A percentile compares a stretch with the other conserved stretches of the same genome.
Conservation (phyloP, 1,284 basidiomycete genomes). For the Leccinum fuscescens region DNA sequence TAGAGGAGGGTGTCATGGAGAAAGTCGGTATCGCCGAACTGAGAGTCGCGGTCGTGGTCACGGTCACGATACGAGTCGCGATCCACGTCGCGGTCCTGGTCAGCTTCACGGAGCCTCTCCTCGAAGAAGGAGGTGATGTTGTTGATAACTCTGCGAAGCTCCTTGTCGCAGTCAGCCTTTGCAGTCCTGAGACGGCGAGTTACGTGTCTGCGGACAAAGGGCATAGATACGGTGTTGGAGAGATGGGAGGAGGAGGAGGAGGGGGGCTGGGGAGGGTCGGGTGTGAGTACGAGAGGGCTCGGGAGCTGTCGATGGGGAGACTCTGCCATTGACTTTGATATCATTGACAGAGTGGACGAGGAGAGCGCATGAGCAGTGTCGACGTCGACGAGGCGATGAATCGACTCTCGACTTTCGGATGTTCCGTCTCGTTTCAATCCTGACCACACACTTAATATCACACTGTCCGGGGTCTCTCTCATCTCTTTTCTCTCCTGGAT, state of each 20-base stretch:
- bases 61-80: constrained; percentile 56
- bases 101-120: constrained; percentile 74
- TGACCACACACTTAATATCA: neutral
- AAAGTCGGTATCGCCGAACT: constrained; percentile 50
- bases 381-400: neutral
- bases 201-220: constrained; percentile 92
- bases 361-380: neutral
- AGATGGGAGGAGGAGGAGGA: constrained; percentile 29
- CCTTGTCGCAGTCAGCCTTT: constrained; percentile 95
- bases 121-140: constrained; percentile 95
- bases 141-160: constrained; percentile 88
- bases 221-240: constrained; percentile 80
- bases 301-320: constrained; percentile 64
- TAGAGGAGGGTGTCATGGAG: constrained; percentile 60
- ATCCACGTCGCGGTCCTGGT: constrained; percentile 62
- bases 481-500: neutral
- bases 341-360: constrained; percentile 13
- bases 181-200: constrained; percentile 90
- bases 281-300: constrained; percentile 73
- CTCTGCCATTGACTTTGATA: constrained; percentile 18
- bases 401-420: neutral
- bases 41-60: constrained; percentile 47
- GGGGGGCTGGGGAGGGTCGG: constrained; percentile 38
- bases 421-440: constrained; percentile 16
- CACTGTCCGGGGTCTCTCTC: constrained; percentile 24